Percentiles rank a stretch among this genome's conserved stretches.
Conservation (phyloP, 1,139 yeast genomes). For the Diutina pseudorugosa region DNA sequence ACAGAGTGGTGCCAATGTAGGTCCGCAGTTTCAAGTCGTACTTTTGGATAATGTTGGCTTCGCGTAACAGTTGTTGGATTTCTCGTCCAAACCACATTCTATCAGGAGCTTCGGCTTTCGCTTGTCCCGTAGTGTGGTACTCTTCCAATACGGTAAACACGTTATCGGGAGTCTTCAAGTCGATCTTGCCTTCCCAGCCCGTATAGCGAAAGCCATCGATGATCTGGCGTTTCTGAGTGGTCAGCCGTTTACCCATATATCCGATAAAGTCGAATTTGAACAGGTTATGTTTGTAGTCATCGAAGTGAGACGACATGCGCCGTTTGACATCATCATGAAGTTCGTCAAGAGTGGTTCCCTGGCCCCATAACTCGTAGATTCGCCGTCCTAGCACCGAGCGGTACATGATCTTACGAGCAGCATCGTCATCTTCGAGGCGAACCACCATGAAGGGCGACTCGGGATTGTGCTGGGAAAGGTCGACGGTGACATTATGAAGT, state of each 20-base stretch:
- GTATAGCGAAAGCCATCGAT: conserved; percentile 67
- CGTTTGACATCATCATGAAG: conserved; percentile 44
- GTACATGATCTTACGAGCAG: conserved; percentile 50
- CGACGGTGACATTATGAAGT: conserved; percentile 41
- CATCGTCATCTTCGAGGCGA: conserved; percentile 48
- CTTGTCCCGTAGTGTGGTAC: conserved; percentile 40
- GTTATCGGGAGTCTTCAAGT: conserved; percentile 69
- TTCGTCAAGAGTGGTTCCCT: conserved; percentile 41
- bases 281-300: conserved; percentile 26
- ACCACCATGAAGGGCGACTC: conserved; percentile 62
- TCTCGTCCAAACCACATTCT: conserved; percentile 67
- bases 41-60: conserved; percentile 49
- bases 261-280: conserved; percentile 79
- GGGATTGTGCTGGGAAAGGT: conserved; percentile 47
- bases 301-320: conserved; percentile 17
- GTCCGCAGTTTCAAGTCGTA: conserved; percentile 76
- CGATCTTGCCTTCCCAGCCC: conserved; percentile 64
- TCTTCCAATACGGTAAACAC: conserved; percentile 66
- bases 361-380: conserved; percentile 80
- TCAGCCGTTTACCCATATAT: conserved; percentile 46
- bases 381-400: conserved; percentile 65
- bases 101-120: conserved; percentile 41
- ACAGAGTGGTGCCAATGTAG: conserved; percentile 92
- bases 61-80: conserved; percentile 53
- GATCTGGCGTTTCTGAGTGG: conserved; percentile 41